A percentile compares a stretch with the other conserved stretches of the same genome.
phyloP scores from a whole-genome alignment of 2,329 filamentous ascomycete genomes.

The Ophiostoma himal-ulmi region DNA sequence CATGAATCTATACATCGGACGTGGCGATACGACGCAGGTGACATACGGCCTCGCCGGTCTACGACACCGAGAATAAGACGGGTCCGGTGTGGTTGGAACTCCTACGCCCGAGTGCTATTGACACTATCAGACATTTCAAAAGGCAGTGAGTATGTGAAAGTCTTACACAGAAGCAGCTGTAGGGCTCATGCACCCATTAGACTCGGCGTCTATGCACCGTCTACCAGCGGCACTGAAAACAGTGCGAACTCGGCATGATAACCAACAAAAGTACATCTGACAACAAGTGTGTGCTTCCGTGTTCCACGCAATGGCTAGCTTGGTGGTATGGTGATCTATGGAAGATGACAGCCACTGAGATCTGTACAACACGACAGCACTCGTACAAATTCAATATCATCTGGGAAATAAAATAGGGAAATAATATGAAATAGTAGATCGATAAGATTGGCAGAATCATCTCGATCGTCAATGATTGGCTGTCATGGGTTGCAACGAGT shows the following conservation, averaged over 20 bases:
- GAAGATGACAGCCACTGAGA: conserved; percentile 6
- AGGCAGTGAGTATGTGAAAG: not conserved
- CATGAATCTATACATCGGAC: not conserved
- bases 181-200: not conserved
- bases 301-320: not conserved
- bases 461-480: not conserved
- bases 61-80: not conserved
- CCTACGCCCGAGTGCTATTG: not conserved
- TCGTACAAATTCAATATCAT: not conserved
- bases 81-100: not conserved
- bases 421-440: not conserved
- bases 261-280: not conserved
- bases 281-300: not conserved
- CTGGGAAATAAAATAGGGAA: not conserved
- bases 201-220: not conserved
- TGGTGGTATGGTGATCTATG: not conserved
- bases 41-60: not conserved
- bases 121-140: not conserved
- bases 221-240: not conserved
- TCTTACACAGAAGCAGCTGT: not conserved
- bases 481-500: conserved; percentile 1
- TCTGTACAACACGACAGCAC: conserved; percentile 1
- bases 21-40: not conserved
- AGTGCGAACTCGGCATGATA: not conserved
- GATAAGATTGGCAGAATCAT: not conserved